Percentiles rank a stretch among this genome's conserved stretches.
Evolutionary conservation across 495 filamentous ascomycete species (phyloP).

Genomic region (Penicillium bialowiezense): DNA sequence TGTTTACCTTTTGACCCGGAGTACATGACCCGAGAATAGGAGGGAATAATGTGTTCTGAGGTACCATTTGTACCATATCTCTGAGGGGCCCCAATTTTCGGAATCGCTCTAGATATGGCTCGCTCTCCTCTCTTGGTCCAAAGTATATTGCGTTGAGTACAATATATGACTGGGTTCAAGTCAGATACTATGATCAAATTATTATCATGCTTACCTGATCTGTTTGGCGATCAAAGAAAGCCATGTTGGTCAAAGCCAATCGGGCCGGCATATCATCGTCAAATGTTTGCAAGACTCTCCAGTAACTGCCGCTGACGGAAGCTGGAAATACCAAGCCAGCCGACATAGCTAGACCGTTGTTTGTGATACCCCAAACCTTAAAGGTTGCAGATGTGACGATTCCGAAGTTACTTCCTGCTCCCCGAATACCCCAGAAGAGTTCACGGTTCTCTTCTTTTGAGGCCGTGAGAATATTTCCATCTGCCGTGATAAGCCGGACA

Average conservation of each 20-base stretch:
- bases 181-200: no score
- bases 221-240: no score
- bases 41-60: neutral
- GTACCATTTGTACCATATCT: neutral
- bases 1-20: neutral
- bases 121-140: neutral
- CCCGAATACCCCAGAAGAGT: conserved; percentile 36
- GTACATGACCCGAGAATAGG: neutral
- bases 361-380: neutral
- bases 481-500: neutral
- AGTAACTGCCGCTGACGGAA: neutral
- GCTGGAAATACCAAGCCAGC: neutral
- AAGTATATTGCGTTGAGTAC: no score
- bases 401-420: conserved; percentile 32
- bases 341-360: neutral
- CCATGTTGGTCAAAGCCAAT: no score
- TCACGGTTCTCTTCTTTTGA: conserved; percentile 26
- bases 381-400: conserved; percentile 8
- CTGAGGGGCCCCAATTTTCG: neutral
- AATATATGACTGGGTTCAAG: no score
- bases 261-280: no score
- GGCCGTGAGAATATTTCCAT: conserved; percentile 6
- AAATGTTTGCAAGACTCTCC: no score
- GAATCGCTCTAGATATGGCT: neutral
- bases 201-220: no score